Percentiles rank a stretch among this genome's conserved stretches.
Evolutionary conservation across 768 basidiomycete species (phyloP).

Genomic region (Gloeophyllum trabeum): DNA sequence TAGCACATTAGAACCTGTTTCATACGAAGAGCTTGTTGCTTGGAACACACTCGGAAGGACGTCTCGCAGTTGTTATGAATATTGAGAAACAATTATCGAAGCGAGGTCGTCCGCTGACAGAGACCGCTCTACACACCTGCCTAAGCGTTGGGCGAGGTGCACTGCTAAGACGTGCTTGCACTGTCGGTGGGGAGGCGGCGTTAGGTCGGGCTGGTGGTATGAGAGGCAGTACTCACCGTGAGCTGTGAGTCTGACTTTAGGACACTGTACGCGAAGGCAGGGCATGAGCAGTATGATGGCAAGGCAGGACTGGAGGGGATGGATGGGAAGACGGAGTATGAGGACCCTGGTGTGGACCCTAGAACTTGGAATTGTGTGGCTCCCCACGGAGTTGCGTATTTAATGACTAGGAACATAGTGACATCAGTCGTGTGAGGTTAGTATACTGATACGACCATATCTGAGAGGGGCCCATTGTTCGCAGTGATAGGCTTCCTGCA

Average conservation of each 20-base stretch:
- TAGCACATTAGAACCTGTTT: too few relatives aligned
- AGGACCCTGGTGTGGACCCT: constrained; percentile 52
- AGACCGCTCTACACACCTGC: constrained; percentile 36
- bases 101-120: constrained; percentile 38
- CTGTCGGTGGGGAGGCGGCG: constrained; percentile 21
- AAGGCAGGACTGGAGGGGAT: constrained; percentile 28
- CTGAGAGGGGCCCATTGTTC: neutral
- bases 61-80: constrained; percentile 5
- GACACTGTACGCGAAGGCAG: constrained; percentile 58
- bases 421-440: neutral
- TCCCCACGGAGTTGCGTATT: constrained; percentile 45
- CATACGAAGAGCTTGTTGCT: too few relatives aligned
- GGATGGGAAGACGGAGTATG: constrained; percentile 43
- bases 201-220: neutral
- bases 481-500: too few relatives aligned
- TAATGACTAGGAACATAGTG: constrained; percentile 35
- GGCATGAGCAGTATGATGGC: constrained; percentile 61
- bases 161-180: constrained; percentile 76
- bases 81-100: constrained; percentile 25
- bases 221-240: constrained; percentile 34
- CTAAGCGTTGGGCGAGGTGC: constrained; percentile 43
- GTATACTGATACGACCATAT: neutral
- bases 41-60: too few relatives aligned
- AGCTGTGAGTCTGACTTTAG: constrained; percentile 46
- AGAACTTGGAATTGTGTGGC: constrained; percentile 54